Base-by-base conservation (phyloP, 2,329 filamentous ascomycete species). In the Graphium sp. region DNA sequence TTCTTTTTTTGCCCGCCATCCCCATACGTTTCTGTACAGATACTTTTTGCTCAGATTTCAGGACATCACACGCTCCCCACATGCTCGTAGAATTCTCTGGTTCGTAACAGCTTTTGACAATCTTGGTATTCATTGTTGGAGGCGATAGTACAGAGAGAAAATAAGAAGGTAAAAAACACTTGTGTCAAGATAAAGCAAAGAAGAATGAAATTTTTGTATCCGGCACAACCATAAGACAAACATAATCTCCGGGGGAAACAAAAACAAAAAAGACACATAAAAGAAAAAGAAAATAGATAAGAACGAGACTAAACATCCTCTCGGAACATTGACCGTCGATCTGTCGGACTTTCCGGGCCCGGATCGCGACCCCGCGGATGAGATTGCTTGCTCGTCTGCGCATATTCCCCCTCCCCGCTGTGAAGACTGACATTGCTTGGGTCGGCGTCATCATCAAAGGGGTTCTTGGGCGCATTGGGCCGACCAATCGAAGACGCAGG, bases 371-470 rank as follows among this genome's bases (percentile, higher is more conserved):
- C n/a, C n/a, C n/a, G n/a, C n/a, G n/a, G n/a, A n/a, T n/a, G n/a
- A n/a, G n/a, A n/a, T 18, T 44, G 52, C 29, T 46, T 52, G 13
- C 44, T 40, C 23, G 36, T 39, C 18, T 37, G 35, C 37, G 39
- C 41, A 8, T 37, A 39, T 24, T 41, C 41, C 32, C 34, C 38
- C 5, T 49, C 50, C 21, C 51, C 47, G 18, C 29, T 24, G 60
- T 62, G 28, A 49, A 82, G 41, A 45, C 59, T 66, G 32, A 69
- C 44, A 42, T 66, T 67, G 35, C 70, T 74, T 36, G 62, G 56
- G 46, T 71, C 72, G 5, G 66, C 69, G 18, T 68, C 62, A 29
- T 82, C 78, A 30, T 74, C 76, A 44, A 85, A 85, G 0, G 80
- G 80, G 47, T 87, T 75, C 36, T 40, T 44, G 25, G 26, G 38